Evolutionary conservation across 2,329 filamentous ascomycete species (phyloP), one percentile per base, ranked within the genome.

Genomic region (Penicillium sumatraense): DNA sequence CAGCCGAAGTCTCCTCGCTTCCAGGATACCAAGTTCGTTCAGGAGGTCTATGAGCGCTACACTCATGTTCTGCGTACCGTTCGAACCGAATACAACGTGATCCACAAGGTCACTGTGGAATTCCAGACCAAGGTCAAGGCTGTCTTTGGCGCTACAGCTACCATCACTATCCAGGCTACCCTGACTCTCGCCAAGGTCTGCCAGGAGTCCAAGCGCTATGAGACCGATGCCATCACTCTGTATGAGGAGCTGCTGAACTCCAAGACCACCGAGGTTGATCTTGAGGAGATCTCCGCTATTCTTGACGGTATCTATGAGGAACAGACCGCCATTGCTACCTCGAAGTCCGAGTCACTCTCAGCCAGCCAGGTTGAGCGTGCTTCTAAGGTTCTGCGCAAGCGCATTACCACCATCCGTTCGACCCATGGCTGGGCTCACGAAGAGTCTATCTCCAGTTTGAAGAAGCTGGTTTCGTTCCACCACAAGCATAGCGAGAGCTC

Each of bases 241-340:
- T 77, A 75, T 27, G 72, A 76, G 54, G 68, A 74, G 48, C 65
- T 77, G 1, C 61, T 74, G 16, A 66, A 70, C 44, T 65, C 64
- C 9, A 61, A 72, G 42, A 70, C 71, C 0, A 56, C 53, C 2
- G 68, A 72, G 40, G 61, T 74, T 40, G 69, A 77, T 36, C 53
- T 65, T 3, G 53, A 70, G 1, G 72, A 76, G 27, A 73, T 76
- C 29, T 59, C 57, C 2, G 67, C 68, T 0, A 72, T 61, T 1
- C 59, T 77, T 5, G 73, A 77, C 23, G 64, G 67, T 1, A 68
- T 76, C 14, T 72, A 75, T 38, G 75, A 76, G 48, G 71, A 77
- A 27, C 68, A 77, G 54, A 63, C 65, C 8, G 55, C 65, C 1
- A 59, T 65, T 3, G 60, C 63, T 0, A 57, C 61, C 1, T 62